Base-by-base conservation (phyloP, 2,329 filamentous ascomycete species). In the Colletotrichum lini region DNA sequence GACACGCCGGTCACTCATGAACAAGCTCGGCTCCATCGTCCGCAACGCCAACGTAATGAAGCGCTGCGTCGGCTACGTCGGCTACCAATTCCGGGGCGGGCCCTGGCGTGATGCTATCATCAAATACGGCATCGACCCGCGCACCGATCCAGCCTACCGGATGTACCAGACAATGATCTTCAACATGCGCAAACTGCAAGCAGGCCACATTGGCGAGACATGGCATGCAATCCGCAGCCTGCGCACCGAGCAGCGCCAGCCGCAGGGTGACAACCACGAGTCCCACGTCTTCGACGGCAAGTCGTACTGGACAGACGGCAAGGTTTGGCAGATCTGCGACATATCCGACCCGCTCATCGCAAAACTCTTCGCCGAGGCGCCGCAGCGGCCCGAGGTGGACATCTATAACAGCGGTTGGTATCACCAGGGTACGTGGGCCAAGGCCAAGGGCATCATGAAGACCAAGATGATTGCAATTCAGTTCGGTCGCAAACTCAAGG, bases 271-370 rank as follows among this genome's bases (percentile, higher is more conserved):
- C 30, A 79, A 83, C 44, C 81, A 80, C 23, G 70, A 72, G 40
- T 91, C 87, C 64, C 95, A 98, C 80, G 84, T 96, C 1, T 98
- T 98, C 80, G 94, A 97, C 72, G 96, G 96, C 57, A 86, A 90
- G 70, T 88, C 87, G 2, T 90, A 96, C 65, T 90, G 90, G 18
- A 88, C 89, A 1, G 95, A 98, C 77, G 95, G 95, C 49, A 96
- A 96, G 77, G 92, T 96, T 60, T 99, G 95, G 93, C 96, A 98
- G 84, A 89, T 97, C 35, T 97, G 95, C 82, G 96, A 99, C 80
- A 92, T 98, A 65, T 92, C 90, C 0, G 96, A 98, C 76, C 93
- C 94, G 0, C 78, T 95, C 1, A 85, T 98, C 1, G 83, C 85
- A 0, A 80, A 85, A 13, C 83, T 98, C 3, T 86, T 98, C 49